Evolutionary conservation across 2,329 filamentous ascomycete genomes (phyloP).

Genomic region (Cryoendolithus antarcticus): DNA sequence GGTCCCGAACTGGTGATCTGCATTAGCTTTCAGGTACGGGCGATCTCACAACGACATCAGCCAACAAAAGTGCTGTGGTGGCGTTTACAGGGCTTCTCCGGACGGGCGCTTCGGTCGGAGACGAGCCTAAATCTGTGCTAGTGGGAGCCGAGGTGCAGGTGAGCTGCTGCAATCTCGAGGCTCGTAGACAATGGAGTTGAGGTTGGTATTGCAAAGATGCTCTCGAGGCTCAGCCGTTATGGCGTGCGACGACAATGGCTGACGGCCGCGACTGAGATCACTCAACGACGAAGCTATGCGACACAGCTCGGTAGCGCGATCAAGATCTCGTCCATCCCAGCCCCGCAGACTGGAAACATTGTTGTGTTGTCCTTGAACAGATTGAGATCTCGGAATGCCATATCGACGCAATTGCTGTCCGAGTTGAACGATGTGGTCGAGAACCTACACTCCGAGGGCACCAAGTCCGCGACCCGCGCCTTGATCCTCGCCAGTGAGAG

Average conservation of each 20-base stretch:
- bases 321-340: constrained; percentile 61
- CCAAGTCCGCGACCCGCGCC: constrained; percentile 55
- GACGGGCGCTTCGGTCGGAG: too few species aligned
- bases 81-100: too few species aligned
- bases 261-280: background rate
- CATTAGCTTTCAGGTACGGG: too few species aligned
- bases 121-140: too few species aligned
- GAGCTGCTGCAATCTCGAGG: too few species aligned
- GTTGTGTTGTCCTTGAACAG: constrained; percentile 80
- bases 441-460: constrained; percentile 48
- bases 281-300: constrained; percentile 9
- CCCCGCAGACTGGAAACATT: constrained; percentile 71
- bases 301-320: constrained; percentile 29
- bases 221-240: too few species aligned
- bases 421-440: constrained; percentile 62
- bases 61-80: too few species aligned
- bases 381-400: constrained; percentile 75
- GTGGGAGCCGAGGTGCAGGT: too few species aligned
- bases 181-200: too few species aligned
- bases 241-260: constrained; percentile 1
- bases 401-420: constrained; percentile 65
- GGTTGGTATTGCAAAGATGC: too few species aligned
- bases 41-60: too few species aligned
- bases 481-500: constrained; percentile 73
- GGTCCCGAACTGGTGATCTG: too few species aligned